Percentiles rank a stretch among this genome's conserved stretches.
phyloP scores from a whole-genome alignment of 441 rosid genomes.

The Daphne laureola region DNA sequence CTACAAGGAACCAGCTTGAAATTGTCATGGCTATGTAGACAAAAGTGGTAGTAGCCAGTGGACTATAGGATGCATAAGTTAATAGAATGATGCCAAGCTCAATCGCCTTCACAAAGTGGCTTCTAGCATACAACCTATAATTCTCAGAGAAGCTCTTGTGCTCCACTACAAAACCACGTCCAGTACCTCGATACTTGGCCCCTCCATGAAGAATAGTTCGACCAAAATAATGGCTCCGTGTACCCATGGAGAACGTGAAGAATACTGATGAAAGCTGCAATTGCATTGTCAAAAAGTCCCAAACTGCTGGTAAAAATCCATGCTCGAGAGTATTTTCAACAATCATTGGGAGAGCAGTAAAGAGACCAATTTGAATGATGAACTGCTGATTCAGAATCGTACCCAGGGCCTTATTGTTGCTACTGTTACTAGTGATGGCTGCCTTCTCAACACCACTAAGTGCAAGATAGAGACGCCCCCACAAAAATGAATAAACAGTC shows the following conservation, averaged over 20 bases:
- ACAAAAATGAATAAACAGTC: conserved; percentile 60
- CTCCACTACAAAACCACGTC: conserved; percentile 90
- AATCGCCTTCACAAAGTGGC: conserved; percentile 84
- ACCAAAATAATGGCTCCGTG: conserved; percentile 84
- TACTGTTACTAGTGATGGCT: conserved; percentile 24
- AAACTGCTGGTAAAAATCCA: conserved; percentile 74
- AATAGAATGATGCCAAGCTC: conserved; percentile 83
- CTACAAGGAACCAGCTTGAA: conserved; percentile 81
- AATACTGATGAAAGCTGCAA: conserved; percentile 88
- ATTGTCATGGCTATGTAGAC: conserved; percentile 77
- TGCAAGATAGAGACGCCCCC: conserved; percentile 65
- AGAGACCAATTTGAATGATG: conserved; percentile 85
- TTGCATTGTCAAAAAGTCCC: conserved; percentile 84
- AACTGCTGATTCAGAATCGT: conserved; percentile 82
- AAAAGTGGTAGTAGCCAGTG: conserved; percentile 54
- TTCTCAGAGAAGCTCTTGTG: conserved; percentile 86
- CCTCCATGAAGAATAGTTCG: conserved; percentile 93
- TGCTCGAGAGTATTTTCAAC: conserved; percentile 88
- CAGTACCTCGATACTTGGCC: conserved; percentile 85
- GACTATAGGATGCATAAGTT: conserved; percentile 70
- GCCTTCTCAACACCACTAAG: conserved; percentile 55
- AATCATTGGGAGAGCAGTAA: conserved; percentile 88
- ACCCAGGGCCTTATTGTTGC: conserved; percentile 57
- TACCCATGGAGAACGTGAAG: conserved; percentile 94
- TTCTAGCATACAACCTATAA: conserved; percentile 77